Evolutionary conservation across 192 early-diverging fungal species (phyloP), one percentile per base, ranked within the genome.

Genomic region (Coemansia sp.): DNA sequence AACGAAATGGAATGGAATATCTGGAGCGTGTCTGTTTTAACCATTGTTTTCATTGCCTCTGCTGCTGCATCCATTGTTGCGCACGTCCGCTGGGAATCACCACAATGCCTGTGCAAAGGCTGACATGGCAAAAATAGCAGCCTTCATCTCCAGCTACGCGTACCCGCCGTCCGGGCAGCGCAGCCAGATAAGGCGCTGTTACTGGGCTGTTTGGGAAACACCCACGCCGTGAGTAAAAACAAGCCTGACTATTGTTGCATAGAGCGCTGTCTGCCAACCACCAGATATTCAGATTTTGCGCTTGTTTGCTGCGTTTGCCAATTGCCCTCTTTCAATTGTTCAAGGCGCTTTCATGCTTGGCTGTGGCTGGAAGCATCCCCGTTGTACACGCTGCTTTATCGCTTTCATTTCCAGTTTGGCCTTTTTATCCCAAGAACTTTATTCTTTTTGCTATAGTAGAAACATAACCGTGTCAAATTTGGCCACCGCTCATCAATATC

Each of bases 361-460:
- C 23, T 57, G 56, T 57, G 56, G 56, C 56, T 57, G 56, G 56
- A 37, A 29, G 38, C 41, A 15, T 37, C 56, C 56, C 56, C 56
- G 15, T 29, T 57, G 35, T 17, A 57, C 17, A 29, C 38, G 32
- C 38, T 57, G 56, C 17, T 21, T 29, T 17, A 19, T 57, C n/a
- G 32, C 25, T 57, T 57, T 57, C 56, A 38, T 57, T 19, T 37
- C 56, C 29, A 22, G 56, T 21, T 38, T 45, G 41, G 14, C 41
- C 41, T 4, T 45, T 45, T 45, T 12, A 45, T 45, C 41, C 41
- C 41, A 45, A 10, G 3, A 12, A n/a, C 41, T 45, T 45, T 15
- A 15, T 45, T n/a, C 15, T 45, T 15, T 45, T 45, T 10, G 49
- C 14, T 17, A 11, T 19, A 24, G 50, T 52, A 7, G 50, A 52